phyloP scores from a whole-genome alignment of 495 filamentous ascomycete species.

The Xylaria bambusicola region DNA sequence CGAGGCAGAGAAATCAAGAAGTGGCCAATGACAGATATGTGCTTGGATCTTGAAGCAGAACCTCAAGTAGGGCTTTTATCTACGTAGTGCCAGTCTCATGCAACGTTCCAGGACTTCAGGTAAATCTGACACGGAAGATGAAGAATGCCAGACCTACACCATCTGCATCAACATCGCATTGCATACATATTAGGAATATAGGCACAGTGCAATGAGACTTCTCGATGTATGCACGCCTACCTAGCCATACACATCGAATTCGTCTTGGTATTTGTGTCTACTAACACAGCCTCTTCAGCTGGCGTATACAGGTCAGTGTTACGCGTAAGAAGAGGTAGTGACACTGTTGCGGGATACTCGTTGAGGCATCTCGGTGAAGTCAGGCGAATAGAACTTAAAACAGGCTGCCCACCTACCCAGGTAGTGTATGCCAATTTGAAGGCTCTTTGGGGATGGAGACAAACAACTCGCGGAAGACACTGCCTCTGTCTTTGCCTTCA shows the following conservation, averaged over 20 bases:
- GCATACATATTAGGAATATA: no score
- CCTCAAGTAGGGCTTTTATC: no score
- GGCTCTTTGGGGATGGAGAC: neutral
- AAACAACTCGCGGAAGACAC: no score
- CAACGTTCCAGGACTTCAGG: conserved; percentile 2
- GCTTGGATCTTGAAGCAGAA: no score
- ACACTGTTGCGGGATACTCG: conserved; percentile 12
- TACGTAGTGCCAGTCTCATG: neutral
- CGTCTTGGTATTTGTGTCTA: neutral
- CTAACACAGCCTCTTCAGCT: neutral
- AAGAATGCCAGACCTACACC: no score
- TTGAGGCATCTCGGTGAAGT: conserved; percentile 21
- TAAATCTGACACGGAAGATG: no score
- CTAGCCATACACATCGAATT: no score
- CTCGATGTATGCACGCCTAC: no score
- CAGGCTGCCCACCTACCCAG: conserved; percentile 11
- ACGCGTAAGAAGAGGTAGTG: neutral
- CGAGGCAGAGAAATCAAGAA: neutral
- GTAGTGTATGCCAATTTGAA: neutral
- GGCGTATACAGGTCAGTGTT: neutral
- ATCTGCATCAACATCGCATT: no score
- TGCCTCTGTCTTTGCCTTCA: no score
- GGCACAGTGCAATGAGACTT: no score
- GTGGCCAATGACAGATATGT: neutral
- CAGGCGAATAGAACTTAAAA: neutral